Evolutionary conservation across 169 alveolate species (phyloP), one percentile per base, ranked within the genome.

Genomic region (Plasmodium coatneyi): DNA sequence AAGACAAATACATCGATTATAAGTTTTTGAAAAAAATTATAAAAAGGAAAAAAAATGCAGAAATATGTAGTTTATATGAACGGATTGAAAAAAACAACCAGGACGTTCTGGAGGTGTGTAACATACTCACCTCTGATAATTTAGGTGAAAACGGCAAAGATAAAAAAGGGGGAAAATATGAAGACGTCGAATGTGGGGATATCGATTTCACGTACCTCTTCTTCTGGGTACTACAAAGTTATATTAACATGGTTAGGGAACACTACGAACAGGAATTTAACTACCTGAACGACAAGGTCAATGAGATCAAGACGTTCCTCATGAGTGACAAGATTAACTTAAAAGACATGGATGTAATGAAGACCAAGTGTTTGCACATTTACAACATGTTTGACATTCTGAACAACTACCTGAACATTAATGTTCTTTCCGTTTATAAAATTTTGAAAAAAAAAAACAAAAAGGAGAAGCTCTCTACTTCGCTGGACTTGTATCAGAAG

Each of bases 361-460:
- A 96, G 66, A 96, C 90, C 12, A 95, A 96, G 46, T 92, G 96
- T 36, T 90, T 97, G 46, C 92, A 96, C 72, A 81, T 97, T 39
- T 96, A 97, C 93, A 97, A 96, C 54, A 84, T 96, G 12, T 95
- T 96, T 83, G 99, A 97, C 82, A 96, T 97, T 46, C 91, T 97
- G 12, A 95, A 96, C 76, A 96, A 95, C 36, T 97, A 96, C 71
- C 83, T 96, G 71, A 92, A 96, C 52, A 56, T 97, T 22, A 97
- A 97, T 82, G 95, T 95, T 16, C 72, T 97, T 43, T 97, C 98
- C 36, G 98, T 97, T 25, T 95, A 93, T 92, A 97, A 97, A 84
- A 94, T 96, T 30, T 84, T 97, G 30, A 95, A 95, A 84, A 97
- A 96, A 93, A 96, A 97, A 92, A 98, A 97, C 76, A 96, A 97